These are phyloP conservation scores for Penicillium oxalicum DNA, from an alignment of 2,329 filamentous ascomycete genomes.

Conservation along the genomic window DNA sequence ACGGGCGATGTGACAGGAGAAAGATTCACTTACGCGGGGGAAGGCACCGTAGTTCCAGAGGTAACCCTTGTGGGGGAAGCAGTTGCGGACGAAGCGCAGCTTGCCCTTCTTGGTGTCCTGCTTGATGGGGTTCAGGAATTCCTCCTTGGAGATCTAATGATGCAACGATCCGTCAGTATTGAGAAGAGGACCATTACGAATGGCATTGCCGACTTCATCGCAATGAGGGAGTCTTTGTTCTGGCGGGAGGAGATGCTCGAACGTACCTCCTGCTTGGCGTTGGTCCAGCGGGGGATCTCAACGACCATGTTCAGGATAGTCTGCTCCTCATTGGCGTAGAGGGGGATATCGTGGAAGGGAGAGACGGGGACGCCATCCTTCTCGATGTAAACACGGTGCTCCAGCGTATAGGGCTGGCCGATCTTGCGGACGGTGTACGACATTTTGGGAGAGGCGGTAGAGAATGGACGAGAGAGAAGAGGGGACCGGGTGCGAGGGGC, in stretches of 20 bases:
- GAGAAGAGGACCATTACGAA: neutral
- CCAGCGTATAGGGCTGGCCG: slow-evolving; percentile 82
- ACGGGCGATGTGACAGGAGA: neutral
- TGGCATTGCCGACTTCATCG: neutral
- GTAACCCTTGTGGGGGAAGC: slow-evolving; percentile 99
- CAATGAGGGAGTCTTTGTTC: neutral
- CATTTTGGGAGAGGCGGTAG: slow-evolving; percentile 36
- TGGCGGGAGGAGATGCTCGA: neutral
- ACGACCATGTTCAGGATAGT: slow-evolving; percentile 98
- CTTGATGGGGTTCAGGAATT: slow-evolving; percentile 97
- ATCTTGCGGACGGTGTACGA: slow-evolving; percentile 78
- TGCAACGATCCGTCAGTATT: slow-evolving; percentile 14
- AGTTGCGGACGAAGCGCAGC: slow-evolving; percentile 98
- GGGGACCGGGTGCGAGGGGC: slow-evolving; percentile 32
- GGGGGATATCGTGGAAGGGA: slow-evolving; percentile 96
- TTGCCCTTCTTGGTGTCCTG: slow-evolving; percentile 99
- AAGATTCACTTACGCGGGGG: slow-evolving; percentile 66
- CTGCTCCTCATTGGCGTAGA: slow-evolving; percentile 94
- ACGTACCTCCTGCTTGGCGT: slow-evolving; percentile 95
- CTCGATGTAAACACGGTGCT: slow-evolving; percentile 97
- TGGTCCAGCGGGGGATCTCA: slow-evolving; percentile 99
- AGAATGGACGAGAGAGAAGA: slow-evolving; percentile 46
- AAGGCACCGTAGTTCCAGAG: slow-evolving; percentile 99
- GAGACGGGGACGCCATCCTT: slow-evolving; percentile 92
- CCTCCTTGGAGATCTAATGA: slow-evolving; percentile 90